Percentiles rank a stretch among this genome's conserved stretches.
These are phyloP conservation scores for Prunus dulcis DNA, from an alignment of 306 rosid genomes.

Conservation along the genomic window DNA sequence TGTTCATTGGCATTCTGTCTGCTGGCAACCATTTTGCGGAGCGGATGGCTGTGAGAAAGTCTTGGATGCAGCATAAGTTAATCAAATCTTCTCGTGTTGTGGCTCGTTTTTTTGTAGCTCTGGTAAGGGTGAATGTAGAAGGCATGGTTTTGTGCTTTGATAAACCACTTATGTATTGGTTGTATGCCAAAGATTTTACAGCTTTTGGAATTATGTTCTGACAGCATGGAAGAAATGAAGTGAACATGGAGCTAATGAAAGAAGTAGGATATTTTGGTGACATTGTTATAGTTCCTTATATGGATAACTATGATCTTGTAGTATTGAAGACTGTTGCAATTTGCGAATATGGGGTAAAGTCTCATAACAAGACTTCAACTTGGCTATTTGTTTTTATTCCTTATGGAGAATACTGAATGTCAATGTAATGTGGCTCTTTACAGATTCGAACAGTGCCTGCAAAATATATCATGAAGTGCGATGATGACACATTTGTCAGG, in stretches of 20 bases:
- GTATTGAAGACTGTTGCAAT: conserved; percentile 95
- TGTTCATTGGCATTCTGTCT: conserved; percentile 88
- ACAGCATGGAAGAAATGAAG: conserved; percentile 87
- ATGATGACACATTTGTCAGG: conserved; percentile 93
- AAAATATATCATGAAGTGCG: conserved; percentile 87
- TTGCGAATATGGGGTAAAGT: conserved; percentile 90
- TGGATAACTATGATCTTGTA: conserved; percentile 95
- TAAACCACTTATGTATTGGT: not conserved
- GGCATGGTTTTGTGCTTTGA: conserved; percentile 11
- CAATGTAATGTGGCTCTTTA: conserved; percentile 16
- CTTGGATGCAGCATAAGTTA: conserved; percentile 90
- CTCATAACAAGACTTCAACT: conserved; percentile 15
- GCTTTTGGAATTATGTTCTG: conserved; percentile 30
- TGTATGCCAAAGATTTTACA: conserved; percentile 25
- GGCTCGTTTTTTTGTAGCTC: conserved; percentile 86
- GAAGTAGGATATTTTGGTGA: conserved; percentile 96
- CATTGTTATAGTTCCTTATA: conserved; percentile 81
- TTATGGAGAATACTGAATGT: conserved; percentile 8
- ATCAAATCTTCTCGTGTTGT: conserved; percentile 72
- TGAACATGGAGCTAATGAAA: conserved; percentile 67
- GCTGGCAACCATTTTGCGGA: conserved; percentile 98
- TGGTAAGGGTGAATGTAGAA: conserved; percentile 51
- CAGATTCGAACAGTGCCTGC: conserved; percentile 68
- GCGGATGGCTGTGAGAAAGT: conserved; percentile 95
- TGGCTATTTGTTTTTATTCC: conserved; percentile 9